phyloP scores from a whole-genome alignment of 352 stramenopile genomes.

The Pythium folliculosum region DNA sequence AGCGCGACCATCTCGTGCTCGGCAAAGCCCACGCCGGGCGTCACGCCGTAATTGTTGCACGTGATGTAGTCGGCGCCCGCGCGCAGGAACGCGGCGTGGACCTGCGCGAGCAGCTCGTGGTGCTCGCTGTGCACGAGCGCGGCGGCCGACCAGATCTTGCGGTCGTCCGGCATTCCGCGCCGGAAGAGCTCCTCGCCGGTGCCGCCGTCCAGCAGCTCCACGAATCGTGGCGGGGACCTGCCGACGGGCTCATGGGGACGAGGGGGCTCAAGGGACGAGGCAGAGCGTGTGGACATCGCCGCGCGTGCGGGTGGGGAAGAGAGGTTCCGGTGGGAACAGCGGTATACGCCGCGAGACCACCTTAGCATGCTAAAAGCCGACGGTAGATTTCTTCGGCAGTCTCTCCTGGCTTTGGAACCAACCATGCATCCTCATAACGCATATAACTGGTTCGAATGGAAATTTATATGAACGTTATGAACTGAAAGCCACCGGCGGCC shows the following conservation, averaged over 20 bases:
- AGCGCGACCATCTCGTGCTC: constrained; percentile 61
- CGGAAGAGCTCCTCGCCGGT: constrained; percentile 91
- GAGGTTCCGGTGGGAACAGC: neutral
- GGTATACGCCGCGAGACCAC: neutral
- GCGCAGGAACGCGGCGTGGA: constrained; percentile 83
- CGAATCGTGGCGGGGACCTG: no score
- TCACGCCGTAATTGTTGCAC: constrained; percentile 92
- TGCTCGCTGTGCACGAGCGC: constrained; percentile 74
- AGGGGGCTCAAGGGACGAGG: neutral
- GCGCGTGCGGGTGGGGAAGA: neutral
- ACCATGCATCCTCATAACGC: neutral
- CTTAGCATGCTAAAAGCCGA: neutral
- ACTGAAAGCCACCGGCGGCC: neutral
- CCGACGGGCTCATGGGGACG: no score
- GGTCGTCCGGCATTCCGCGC: constrained; percentile 80
- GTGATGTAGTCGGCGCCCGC: constrained; percentile 84
- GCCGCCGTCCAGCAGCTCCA: constrained; percentile 79
- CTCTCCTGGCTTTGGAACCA: neutral
- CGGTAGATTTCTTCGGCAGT: neutral
- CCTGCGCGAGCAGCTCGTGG: constrained; percentile 68
- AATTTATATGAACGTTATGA: constrained; percentile 9
- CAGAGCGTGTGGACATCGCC: neutral
- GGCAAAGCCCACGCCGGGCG: constrained; percentile 83
- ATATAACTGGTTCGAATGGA: neutral
- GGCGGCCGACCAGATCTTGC: constrained; percentile 84